These are phyloP conservation scores for Chlorella sp. DNA, from an alignment of 139 green algal species.

Conservation along the genomic window DNA sequence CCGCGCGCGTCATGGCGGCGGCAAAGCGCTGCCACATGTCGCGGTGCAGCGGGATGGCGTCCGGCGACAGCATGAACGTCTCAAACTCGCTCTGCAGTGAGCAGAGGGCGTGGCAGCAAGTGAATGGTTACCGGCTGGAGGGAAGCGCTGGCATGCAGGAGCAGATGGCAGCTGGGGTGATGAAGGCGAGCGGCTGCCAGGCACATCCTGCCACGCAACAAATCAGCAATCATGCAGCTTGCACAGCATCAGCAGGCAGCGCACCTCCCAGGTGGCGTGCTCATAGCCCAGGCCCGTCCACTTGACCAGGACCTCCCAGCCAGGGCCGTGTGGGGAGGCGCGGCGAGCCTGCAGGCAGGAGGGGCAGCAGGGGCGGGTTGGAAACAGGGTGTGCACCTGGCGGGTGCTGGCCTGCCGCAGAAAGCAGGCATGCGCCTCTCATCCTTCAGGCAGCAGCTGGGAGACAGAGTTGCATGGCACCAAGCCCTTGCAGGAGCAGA, in stretches of 20 bases:
- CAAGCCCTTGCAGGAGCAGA: too few relatives aligned
- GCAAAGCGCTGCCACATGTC: conserved; percentile 79
- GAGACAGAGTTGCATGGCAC: too few relatives aligned
- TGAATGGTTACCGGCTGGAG: too few relatives aligned
- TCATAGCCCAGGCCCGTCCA: conserved; percentile 84
- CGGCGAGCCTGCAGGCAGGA: conserved; percentile 54
- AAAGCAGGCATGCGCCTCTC: conserved; percentile 51
- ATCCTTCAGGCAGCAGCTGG: neutral
- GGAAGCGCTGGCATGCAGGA: too few relatives aligned
- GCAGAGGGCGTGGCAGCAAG: neutral
- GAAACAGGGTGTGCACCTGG: too few relatives aligned
- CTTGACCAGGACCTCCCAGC: conserved; percentile 93
- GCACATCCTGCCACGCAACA: too few relatives aligned
- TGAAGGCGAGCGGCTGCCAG: too few relatives aligned
- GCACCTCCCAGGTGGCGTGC: conserved; percentile 86
- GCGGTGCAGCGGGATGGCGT: conserved; percentile 64
- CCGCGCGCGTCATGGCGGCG: conserved; percentile 47
- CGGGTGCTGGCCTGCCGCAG: too few relatives aligned
- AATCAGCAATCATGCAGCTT: too few relatives aligned
- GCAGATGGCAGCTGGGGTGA: too few relatives aligned
- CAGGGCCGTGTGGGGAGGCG: conserved; percentile 68
- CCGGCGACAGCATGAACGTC: conserved; percentile 54
- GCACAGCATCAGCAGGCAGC: neutral
- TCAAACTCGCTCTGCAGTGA: conserved; percentile 37
- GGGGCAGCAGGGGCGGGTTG: conserved; percentile 28